Evolutionary conservation across 2,329 filamentous ascomycete species (phyloP), one percentile per base, ranked within the genome.

Genomic region (Sporothrix dimorphospora): DNA sequence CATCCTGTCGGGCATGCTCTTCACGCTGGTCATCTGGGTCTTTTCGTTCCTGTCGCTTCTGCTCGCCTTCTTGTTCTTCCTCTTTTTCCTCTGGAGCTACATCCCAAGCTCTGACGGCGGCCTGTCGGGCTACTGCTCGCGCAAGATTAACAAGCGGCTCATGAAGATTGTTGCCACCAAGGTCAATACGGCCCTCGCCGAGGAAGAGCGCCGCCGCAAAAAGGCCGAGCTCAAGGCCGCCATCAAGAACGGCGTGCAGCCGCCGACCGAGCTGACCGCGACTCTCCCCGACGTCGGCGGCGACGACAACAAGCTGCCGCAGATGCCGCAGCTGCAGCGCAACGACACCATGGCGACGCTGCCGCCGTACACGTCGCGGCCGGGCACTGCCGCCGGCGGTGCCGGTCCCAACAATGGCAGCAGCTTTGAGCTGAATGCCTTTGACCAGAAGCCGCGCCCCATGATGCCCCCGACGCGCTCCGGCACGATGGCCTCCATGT

Each of bases 51-150:
- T 98, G 1, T 90, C 88, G 57, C 85, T 98, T 68, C 83, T 95
- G n/a, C 79, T 92, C 11, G 94, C 93, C 0, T 83, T 90, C 27
- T 77, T 97, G 1, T 90, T 97, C 73, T 98, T 97, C 81, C 81
- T 97, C 49, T 88, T 93, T 77, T 99, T 97, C 81, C 86, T 99
- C 6, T 97, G 92, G 88, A 92, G 96, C 81, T 96, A 95, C 82
- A 95, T 99, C 74, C 94, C 94, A 1, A 87, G 88, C 47, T 85
- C 89, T 12, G 94, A 98, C 78, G 93, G 94, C 6, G 91, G 92
- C 8, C 85, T 99, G 40, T 89, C 89, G 5, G 90, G 90, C 34
- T 99, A 97, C 82, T 98, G 96, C 80, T 91, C 93, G 74, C 91
- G 94, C 61, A 98, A 98, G 83, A 91, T 97, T 79, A 97, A 97